Conservation (phyloP, 805 yeast species). For the Candida yuanshanica region DNA sequence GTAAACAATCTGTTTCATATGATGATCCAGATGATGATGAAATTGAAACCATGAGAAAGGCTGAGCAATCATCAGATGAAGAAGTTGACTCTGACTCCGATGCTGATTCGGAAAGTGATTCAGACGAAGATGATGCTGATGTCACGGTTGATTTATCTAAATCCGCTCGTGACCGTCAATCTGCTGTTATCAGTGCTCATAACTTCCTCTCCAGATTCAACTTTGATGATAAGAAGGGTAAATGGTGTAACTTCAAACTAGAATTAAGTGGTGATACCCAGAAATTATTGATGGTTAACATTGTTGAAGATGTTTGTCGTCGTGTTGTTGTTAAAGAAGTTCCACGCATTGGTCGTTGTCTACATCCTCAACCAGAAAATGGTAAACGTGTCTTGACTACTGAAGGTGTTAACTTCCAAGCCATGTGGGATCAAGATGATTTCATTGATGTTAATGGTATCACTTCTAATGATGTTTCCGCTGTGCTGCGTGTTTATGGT, state of each 20-base stretch:
- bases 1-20: slow-evolving; percentile 84
- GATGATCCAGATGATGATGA: slow-evolving; percentile 97
- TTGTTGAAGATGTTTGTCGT: slow-evolving; percentile 88
- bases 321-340: slow-evolving; percentile 90
- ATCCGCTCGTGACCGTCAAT: slow-evolving; percentile 78
- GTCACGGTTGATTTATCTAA: slow-evolving; percentile 38
- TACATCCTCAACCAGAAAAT: slow-evolving; percentile 68
- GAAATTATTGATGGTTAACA: slow-evolving; percentile 94
- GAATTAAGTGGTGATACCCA: slow-evolving; percentile 82
- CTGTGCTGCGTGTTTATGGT: slow-evolving; percentile 88
- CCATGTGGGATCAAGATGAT: slow-evolving; percentile 97
- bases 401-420: slow-evolving; percentile 96
- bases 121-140: slow-evolving; percentile 31
- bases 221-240: slow-evolving; percentile 84
- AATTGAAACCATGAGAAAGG: slow-evolving; percentile 80
- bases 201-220: slow-evolving; percentile 71
- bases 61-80: slow-evolving; percentile 73
- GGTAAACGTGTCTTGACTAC: slow-evolving; percentile 80
- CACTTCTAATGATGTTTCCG: slow-evolving; percentile 86
- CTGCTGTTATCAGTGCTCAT: slow-evolving; percentile 69
- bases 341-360: slow-evolving; percentile 86
- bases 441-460: slow-evolving; percentile 87
- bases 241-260: slow-evolving; percentile 89
- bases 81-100: slow-evolving; percentile 40
- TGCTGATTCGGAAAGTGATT: slow-evolving; percentile 35